Base-by-base conservation (phyloP, 1,284 basidiomycete species). In the Rhodotorula sp. region DNA sequence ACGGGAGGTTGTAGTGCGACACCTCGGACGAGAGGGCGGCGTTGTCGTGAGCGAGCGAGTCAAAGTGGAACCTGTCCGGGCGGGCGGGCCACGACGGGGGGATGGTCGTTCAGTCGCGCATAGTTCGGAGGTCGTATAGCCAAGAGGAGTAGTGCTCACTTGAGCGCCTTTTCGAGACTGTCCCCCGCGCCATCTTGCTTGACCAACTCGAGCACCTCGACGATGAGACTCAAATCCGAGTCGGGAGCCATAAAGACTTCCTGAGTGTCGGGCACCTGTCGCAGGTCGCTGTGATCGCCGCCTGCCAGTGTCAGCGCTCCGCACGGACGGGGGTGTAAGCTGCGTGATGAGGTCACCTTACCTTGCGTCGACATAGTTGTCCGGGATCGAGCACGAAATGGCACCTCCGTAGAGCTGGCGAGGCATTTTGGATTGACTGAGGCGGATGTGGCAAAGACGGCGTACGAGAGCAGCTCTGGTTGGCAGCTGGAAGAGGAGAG, bases 221-320 rank as follows among this genome's bases (percentile, higher is more conserved):
- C 81, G 68, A 99, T 88, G 71, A 95, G 85, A 78, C 90, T 93
- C 74, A 90, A 83, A 71, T 87, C 85, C 10, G 87, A 88, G 63
- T 87, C 81, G 3, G 86, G 85, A 62, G 89, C 89, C 54, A 98
- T 81, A 80, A 93, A 91, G 58, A 98, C 95, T 80, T 99, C 97
- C 81, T 99, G 95, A 19, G 88, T 94, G 80, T 99, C 91, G n/a
- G 97, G 95, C 18, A 99, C 86, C 83, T 98, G 93, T 70, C 95
- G 92, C 3, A 97, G 75, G 74, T 90, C 86, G 71, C 95, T 97
- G 80, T 26, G 18, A 19, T 48, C 2, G 48, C 14, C 60, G 61
- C n/a, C 19, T 23, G 66, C 15, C 21, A 19, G 49, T 23, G n/a
- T 59, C 48, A 63, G n/a, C 28, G 31, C 38, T 3, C 18, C 12